Percentiles rank a stretch among this genome's conserved stretches.
These are phyloP conservation scores for Pythium aphanidermatum DNA, from an alignment of 352 stramenopile species.

Conservation along the genomic window DNA sequence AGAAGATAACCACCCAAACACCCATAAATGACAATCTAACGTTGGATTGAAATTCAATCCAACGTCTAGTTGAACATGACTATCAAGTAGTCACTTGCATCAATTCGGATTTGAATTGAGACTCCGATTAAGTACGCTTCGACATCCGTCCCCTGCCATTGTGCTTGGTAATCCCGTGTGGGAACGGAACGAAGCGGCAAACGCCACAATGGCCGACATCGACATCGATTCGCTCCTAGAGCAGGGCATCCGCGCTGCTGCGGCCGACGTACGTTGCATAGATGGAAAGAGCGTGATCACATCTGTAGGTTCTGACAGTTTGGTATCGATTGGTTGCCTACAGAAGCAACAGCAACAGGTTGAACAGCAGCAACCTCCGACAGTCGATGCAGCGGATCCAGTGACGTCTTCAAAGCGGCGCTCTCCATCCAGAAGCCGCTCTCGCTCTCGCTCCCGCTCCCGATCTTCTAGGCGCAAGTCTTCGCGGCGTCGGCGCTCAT, in stretches of 20 bases:
- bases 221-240: conserved; percentile 82
- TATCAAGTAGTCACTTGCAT: too few species aligned
- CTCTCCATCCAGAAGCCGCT: conserved; percentile 16
- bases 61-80: too few species aligned
- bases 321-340: too few species aligned
- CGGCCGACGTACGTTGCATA: conserved; percentile 29
- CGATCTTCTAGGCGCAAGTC: conserved; percentile 7
- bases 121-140: too few species aligned
- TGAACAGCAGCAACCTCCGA: background rate
- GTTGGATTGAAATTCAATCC: too few species aligned
- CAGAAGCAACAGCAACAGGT: conserved; percentile 22
- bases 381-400: background rate
- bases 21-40: background rate
- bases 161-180: background rate
- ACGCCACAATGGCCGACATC: conserved; percentile 47
- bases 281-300: too few species aligned
- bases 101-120: background rate
- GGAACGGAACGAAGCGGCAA: background rate
- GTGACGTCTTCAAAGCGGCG: conserved; percentile 1
- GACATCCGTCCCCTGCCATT: background rate
- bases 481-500: conserved; percentile 33
- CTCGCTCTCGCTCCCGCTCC: conserved; percentile 8
- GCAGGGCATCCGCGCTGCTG: conserved; percentile 52
- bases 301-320: too few species aligned
- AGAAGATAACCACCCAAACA: background rate